A percentile compares a stretch with the other conserved stretches of the same genome.
These are phyloP conservation scores for Aspergillus eucalypticola DNA, from an alignment of 2,329 filamentous ascomycete genomes.

Conservation along the genomic window DNA sequence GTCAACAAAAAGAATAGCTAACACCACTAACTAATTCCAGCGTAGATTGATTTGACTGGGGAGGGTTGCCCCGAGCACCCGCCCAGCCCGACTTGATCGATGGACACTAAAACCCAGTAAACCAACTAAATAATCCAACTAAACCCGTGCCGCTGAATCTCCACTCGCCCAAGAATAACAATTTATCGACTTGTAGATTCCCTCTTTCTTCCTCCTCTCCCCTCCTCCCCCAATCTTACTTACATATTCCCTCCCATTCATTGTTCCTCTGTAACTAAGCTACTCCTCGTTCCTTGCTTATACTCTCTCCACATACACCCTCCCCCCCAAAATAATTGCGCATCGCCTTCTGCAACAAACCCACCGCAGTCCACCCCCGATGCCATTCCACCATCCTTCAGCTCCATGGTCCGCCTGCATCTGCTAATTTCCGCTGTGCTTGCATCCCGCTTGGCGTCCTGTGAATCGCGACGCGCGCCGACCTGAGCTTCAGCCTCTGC, in stretches of 20 bases:
- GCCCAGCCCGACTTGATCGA: conserved; percentile 14
- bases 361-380: background rate
- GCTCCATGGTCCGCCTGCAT: conserved; percentile 22
- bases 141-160: conserved; percentile 5
- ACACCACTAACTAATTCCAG: too few species aligned
- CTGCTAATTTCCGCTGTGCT: conserved; percentile 18
- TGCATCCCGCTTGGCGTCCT: conserved; percentile 18
- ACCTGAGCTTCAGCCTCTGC: conserved; percentile 18
- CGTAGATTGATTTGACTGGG: background rate
- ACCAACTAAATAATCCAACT: too few species aligned
- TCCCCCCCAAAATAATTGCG: background rate
- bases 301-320: background rate
- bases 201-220: background rate
- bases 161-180: conserved; percentile 16
- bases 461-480: conserved; percentile 24
- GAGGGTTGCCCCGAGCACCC: conserved; percentile 27
- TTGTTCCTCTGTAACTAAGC: background rate
- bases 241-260: background rate
- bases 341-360: background rate
- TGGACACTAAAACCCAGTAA: background rate
- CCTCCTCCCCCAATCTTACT: background rate
- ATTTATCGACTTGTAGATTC: background rate
- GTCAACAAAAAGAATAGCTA: too few species aligned
- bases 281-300: background rate
- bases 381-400: conserved; percentile 13